These are phyloP conservation scores for Apiospora pterosperma DNA, from an alignment of 2,329 filamentous ascomycete genomes.

Conservation along the genomic window DNA sequence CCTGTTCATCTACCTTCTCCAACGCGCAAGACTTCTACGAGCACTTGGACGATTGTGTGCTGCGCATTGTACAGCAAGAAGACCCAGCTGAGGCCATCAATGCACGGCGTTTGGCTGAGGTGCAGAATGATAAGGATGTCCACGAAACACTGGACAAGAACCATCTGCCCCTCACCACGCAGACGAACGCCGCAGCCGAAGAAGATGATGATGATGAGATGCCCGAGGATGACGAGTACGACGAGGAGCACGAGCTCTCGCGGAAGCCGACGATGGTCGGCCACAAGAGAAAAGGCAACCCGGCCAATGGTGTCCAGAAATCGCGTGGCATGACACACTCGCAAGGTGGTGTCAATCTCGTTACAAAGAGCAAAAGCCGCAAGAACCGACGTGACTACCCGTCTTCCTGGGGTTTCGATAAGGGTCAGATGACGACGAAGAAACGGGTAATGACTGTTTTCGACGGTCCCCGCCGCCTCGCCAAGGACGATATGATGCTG, in stretches of 20 bases:
- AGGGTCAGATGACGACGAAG: constrained; percentile 96
- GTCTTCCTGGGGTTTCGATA: constrained; percentile 86
- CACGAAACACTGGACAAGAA: constrained; percentile 63
- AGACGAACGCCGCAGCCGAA: constrained; percentile 43
- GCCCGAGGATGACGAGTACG: constrained; percentile 59
- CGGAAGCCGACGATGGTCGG: constrained; percentile 46
- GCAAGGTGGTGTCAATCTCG: constrained; percentile 64
- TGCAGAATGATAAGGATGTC: constrained; percentile 61
- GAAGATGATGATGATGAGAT: constrained; percentile 55
- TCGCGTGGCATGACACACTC: constrained; percentile 74
- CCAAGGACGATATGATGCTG: constrained; percentile 99
- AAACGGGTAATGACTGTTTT: constrained; percentile 94
- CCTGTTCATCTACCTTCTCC: constrained; percentile 84
- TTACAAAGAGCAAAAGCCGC: constrained; percentile 61
- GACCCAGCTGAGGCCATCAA: constrained; percentile 68
- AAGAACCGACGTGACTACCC: constrained; percentile 95
- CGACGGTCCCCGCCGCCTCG: constrained; percentile 80
- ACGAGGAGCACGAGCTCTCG: constrained; percentile 48
- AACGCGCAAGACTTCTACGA: constrained; percentile 98
- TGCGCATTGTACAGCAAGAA: constrained; percentile 69
- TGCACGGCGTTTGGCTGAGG: constrained; percentile 61
- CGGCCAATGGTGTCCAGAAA: constrained; percentile 57
- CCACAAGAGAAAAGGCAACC: constrained; percentile 56
- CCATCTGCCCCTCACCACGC: constrained; percentile 47
- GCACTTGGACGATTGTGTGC: constrained; percentile 78